Conservation (phyloP, 176 grass and related monocot genomes). For the Saccharum officinarum region DNA sequence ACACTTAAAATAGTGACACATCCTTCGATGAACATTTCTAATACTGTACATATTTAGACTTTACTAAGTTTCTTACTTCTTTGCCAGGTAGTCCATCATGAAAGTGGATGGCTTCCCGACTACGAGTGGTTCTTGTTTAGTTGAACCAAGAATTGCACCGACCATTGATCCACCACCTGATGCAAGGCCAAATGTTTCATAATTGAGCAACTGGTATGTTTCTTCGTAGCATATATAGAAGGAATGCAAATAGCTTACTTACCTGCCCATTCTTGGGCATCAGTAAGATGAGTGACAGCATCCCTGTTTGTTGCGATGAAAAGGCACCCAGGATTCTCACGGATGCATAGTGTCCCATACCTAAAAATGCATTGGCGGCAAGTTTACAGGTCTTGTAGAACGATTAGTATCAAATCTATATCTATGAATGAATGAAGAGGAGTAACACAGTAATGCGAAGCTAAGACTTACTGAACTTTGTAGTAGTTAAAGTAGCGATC, state of each 20-base stretch:
- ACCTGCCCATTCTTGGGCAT: constrained; percentile 99
- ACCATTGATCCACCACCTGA: constrained; percentile 97
- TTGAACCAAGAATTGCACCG: constrained; percentile 77
- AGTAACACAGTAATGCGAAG: neutral
- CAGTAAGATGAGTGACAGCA: constrained; percentile 96
- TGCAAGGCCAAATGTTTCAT: constrained; percentile 24
- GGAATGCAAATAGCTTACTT: constrained; percentile 12
- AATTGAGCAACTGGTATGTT: constrained; percentile 4
- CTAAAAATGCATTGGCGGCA: constrained; percentile 36
- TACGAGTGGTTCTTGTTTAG: constrained; percentile 80
- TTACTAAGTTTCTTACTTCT: constrained; percentile 61
- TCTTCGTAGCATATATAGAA: neutral
- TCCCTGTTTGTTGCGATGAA: constrained; percentile 97
- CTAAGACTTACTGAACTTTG: constrained; percentile 89
- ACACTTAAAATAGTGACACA: neutral
- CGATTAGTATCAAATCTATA: neutral
- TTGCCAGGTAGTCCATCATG: constrained; percentile 99
- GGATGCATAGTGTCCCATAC: constrained; percentile 90
- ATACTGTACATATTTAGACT: neutral
- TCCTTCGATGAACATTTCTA: neutral
- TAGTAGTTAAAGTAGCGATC: constrained; percentile 98
- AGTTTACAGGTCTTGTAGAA: neutral
- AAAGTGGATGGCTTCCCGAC: constrained; percentile 96
- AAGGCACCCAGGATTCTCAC: constrained; percentile 94
- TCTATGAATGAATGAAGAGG: neutral